Base-by-base conservation (phyloP, 2,329 filamentous ascomycete species). In the Berkeleyomyces rouxiae region DNA sequence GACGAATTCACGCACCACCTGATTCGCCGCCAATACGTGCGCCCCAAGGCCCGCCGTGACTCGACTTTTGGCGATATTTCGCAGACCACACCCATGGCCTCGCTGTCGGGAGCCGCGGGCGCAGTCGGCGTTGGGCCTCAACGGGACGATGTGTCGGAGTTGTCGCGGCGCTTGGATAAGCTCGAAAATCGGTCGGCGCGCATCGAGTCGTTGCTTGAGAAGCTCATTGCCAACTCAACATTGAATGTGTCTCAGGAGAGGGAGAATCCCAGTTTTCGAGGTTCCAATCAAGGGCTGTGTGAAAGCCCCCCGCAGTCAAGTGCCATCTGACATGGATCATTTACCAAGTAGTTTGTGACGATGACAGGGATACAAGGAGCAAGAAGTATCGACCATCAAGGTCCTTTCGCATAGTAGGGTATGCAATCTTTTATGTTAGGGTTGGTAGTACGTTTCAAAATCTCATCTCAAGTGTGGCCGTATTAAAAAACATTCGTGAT, bases 1-100 rank as follows among this genome's bases (percentile, higher is more conserved):
- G 82, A 84, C 66, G 77, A 82, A 62, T 70, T 84, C 66, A 82
- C 79, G 6, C 77, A 76, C 42, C 79, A 83, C 66, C 73, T 83
- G 66, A 82, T 83, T 65, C 76, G 80, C 7, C 74, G 79, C 37
- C 81, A 83, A 69, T 83, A 81, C 65, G 74, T 75, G 39, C 74
- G 78, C n/a, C 65, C 74, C 23, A 70, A 74, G 11, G 74, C 74
- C 57, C 75, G 80, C 43, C 74, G 81, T 57, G 81, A 83, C 70
- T 83, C 80, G 46, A 80, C 82, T 65, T 82, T 81, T 64, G 80
- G 79, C 0, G 76, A 77, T 0, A 71, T 82, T 11, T 70, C 74
- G 42, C 75, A 49, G 46, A 43, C 37, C 33, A 51, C 31, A 9
- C 47, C 59, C 4, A 55, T 53, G 33, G 7, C 37, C 39, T 33